phyloP scores from a whole-genome alignment of 2,329 filamentous ascomycete genomes.

The Hirsutella rhossiliensis region DNA sequence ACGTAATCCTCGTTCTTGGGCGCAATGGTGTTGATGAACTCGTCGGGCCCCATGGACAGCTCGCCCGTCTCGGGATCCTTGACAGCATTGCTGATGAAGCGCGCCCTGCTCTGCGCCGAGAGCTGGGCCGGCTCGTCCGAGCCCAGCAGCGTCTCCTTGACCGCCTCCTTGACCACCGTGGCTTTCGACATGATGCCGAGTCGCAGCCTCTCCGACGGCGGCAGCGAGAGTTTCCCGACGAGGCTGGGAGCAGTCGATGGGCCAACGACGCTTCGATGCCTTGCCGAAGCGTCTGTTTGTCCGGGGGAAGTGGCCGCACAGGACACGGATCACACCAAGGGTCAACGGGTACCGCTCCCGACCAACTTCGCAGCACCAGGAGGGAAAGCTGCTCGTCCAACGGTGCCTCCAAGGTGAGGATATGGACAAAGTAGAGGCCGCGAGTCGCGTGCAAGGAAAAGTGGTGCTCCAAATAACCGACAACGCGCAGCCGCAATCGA shows the following conservation, averaged over 20 bases:
- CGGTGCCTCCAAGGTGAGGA: background rate
- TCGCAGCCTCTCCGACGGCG: background rate
- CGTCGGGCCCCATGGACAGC: conserved; percentile 66
- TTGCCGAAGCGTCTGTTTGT: too few relatives aligned
- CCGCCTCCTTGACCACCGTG: conserved; percentile 48
- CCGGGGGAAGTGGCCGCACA: background rate
- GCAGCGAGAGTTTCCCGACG: background rate
- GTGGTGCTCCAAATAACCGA: background rate
- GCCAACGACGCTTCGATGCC: too few relatives aligned
- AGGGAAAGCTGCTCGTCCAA: background rate
- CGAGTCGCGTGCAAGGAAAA: background rate
- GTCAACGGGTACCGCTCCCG: background rate
- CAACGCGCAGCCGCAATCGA: background rate
- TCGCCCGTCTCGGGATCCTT: conserved; percentile 68
- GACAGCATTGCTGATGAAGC: conserved; percentile 65
- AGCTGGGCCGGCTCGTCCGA: conserved; percentile 44
- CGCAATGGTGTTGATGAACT: conserved; percentile 85
- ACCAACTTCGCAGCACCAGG: background rate
- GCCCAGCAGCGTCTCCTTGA: conserved; percentile 74
- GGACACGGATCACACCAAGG: background rate
- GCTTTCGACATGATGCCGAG: conserved; percentile 23
- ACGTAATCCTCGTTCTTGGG: conserved; percentile 85
- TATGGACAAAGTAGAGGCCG: background rate
- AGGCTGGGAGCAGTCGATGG: background rate
- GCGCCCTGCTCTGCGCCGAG: conserved; percentile 61